Conservation (phyloP, 164 flowering plant species). For the Berberis thunbergii region DNA sequence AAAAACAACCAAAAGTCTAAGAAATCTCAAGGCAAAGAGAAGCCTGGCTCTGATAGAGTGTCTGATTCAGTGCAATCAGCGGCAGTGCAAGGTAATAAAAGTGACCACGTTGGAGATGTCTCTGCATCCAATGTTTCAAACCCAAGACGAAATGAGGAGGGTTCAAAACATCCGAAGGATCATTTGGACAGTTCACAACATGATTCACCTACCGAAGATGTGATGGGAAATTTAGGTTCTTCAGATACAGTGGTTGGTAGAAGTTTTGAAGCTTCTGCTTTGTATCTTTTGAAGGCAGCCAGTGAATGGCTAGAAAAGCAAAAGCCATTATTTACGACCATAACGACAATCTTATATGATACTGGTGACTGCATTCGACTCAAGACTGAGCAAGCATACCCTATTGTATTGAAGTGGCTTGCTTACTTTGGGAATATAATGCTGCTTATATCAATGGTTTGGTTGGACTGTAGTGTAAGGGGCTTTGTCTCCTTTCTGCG, state of each 20-base stretch:
- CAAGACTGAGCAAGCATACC: slow-evolving; percentile 46
- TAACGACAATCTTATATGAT: slow-evolving; percentile 20
- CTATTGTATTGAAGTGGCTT: slow-evolving; percentile 59
- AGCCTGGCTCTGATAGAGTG: slow-evolving; percentile 19
- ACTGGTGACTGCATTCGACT: slow-evolving; percentile 29
- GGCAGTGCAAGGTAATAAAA: slow-evolving; percentile 12
- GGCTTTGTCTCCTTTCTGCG: slow-evolving; percentile 75
- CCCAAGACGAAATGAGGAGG: background rate
- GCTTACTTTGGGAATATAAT: slow-evolving; percentile 50
- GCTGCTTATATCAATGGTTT: slow-evolving; percentile 61
- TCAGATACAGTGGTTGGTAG: slow-evolving; percentile 21
- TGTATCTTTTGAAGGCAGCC: slow-evolving; percentile 30
- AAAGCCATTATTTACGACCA: slow-evolving; percentile 33
- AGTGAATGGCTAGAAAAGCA: slow-evolving; percentile 45
- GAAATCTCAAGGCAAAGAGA: slow-evolving; percentile 22
- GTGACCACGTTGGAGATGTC: slow-evolving; percentile 13
- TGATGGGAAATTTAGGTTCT: slow-evolving; percentile 17
- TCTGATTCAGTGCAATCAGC: slow-evolving; percentile 14
- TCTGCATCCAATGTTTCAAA: slow-evolving; percentile 17
- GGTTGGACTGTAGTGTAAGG: slow-evolving; percentile 79
- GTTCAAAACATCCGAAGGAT: slow-evolving; percentile 9
- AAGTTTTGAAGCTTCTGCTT: slow-evolving; percentile 26
- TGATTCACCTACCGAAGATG: slow-evolving; percentile 21
- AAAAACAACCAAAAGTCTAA: slow-evolving; percentile 26
- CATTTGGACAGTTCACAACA: slow-evolving; percentile 13